These are phyloP conservation scores for Neurospora crassa DNA, from an alignment of 2,329 filamentous ascomycete species.

Conservation along the genomic window DNA sequence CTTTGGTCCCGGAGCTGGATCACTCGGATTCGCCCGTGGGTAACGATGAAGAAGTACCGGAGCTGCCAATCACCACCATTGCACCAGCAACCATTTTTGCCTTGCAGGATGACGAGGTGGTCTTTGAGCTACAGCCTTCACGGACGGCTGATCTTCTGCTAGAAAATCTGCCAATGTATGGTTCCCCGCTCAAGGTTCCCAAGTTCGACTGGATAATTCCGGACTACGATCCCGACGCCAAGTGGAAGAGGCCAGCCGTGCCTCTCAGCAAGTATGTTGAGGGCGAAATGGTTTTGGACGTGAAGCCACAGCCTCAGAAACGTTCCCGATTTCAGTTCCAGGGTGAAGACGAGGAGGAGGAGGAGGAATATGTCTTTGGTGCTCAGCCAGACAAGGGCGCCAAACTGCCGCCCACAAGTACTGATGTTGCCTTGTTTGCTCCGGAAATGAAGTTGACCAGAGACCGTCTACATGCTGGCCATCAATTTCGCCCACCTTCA, in stretches of 20 bases:
- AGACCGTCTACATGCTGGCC: slow-evolving; percentile 80
- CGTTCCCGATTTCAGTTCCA: slow-evolving; percentile 75
- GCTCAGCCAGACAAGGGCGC: slow-evolving; percentile 19
- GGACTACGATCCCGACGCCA: slow-evolving; percentile 56
- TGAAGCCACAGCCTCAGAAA: slow-evolving; percentile 59
- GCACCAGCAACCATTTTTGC: slow-evolving; percentile 75
- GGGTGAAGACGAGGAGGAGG: slow-evolving; percentile 53
- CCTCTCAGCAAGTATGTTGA: slow-evolving; percentile 82
- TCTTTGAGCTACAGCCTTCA: slow-evolving; percentile 68
- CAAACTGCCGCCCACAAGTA: slow-evolving; percentile 57
- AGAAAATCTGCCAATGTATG: slow-evolving; percentile 72
- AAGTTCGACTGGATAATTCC: slow-evolving; percentile 47
- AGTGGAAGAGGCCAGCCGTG: slow-evolving; percentile 67
- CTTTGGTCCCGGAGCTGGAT: slow-evolving; percentile 59
- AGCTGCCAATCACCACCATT: slow-evolving; percentile 33
- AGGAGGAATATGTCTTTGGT: slow-evolving; percentile 30
- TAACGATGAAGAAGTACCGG: slow-evolving; percentile 29
- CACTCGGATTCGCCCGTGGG: slow-evolving; percentile 48
- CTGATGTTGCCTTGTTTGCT: slow-evolving; percentile 77
- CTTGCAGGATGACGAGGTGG: slow-evolving; percentile 70
- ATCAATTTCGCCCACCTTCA: slow-evolving; percentile 86
- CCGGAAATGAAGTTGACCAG: slow-evolving; percentile 82
- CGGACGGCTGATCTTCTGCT: slow-evolving; percentile 67
- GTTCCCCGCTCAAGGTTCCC: slow-evolving; percentile 50
- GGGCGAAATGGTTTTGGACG: slow-evolving; percentile 63